These are phyloP conservation scores for Epithemia pelagica DNA, from an alignment of 108 stramenopile species.

Conservation along the genomic window DNA sequence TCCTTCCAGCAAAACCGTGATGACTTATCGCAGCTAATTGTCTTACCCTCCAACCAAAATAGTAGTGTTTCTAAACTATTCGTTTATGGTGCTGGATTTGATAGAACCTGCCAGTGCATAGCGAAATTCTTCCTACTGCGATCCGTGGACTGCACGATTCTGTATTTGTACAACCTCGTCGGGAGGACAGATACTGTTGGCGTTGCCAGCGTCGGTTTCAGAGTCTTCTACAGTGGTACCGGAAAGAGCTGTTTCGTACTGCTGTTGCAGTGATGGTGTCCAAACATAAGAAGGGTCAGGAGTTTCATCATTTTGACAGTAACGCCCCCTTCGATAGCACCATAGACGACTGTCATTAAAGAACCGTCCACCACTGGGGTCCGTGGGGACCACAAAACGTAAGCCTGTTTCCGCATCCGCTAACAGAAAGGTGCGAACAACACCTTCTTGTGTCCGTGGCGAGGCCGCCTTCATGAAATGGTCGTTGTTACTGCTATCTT, in stretches of 20 bases:
- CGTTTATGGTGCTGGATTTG: too few relatives aligned
- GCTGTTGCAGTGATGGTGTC: conserved; percentile 71
- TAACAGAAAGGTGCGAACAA: conserved; percentile 73
- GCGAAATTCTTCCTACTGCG: too few relatives aligned
- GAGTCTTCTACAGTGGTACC: not conserved
- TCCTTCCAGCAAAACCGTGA: too few relatives aligned
- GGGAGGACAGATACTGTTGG: not conserved
- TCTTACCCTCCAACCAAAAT: too few relatives aligned
- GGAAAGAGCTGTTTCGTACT: conserved; percentile 56
- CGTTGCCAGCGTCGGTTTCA: too few relatives aligned
- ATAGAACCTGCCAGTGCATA: too few relatives aligned
- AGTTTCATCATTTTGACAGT: conserved; percentile 59
- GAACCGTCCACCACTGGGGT: conserved; percentile 72
- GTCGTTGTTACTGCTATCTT: not conserved
- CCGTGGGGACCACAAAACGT: conserved; percentile 76
- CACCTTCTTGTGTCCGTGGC: not conserved
- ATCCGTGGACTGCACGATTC: not conserved
- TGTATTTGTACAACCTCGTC: not conserved
- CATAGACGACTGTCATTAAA: conserved; percentile 78
- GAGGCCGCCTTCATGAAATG: not conserved
- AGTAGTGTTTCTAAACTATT: too few relatives aligned
- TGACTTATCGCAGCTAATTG: too few relatives aligned
- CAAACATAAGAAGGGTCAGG: conserved; percentile 80
- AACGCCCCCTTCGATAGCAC: conserved; percentile 84
- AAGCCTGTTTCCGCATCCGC: conserved; percentile 66